Conservation (phyloP, 163 green algal genomes). For the Picocystis sp. region DNA sequence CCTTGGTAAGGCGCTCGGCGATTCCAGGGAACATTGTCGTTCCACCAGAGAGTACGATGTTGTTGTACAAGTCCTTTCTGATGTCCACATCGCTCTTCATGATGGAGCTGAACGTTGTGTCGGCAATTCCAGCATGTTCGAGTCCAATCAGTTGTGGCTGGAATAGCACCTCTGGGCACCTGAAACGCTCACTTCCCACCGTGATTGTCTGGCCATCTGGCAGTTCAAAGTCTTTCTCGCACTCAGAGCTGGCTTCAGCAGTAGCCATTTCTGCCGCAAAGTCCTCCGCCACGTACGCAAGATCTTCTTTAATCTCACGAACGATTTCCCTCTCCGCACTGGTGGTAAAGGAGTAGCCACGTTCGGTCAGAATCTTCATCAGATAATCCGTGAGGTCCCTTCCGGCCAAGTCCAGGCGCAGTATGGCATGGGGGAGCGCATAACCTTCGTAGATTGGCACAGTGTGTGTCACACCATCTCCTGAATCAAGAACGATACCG, state of each 20-base stretch:
- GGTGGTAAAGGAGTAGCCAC: conserved; percentile 8
- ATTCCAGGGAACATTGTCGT: conserved; percentile 86
- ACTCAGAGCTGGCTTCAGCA: conserved; percentile 21
- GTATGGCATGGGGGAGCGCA: conserved; percentile 3
- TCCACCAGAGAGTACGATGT: conserved; percentile 20
- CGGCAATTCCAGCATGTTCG: conserved; percentile 1
- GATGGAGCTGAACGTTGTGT: conserved; percentile 6
- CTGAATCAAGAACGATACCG: conserved; percentile 8
- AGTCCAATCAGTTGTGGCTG: conserved; percentile 5
- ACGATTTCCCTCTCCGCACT: conserved; percentile 5
- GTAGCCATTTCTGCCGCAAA: conserved; percentile 3
- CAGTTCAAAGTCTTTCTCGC: conserved; percentile 6
- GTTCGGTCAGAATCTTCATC: conserved; percentile 8
- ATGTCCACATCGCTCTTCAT: conserved; percentile 11
- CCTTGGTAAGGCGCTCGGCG: conserved; percentile 6
- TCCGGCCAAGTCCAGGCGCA: conserved; percentile 3
- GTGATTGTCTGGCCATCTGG: conserved; percentile 5
- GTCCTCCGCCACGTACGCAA: conserved; percentile 6
- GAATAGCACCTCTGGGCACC: conserved; percentile 6
- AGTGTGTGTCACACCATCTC: conserved; percentile 7
- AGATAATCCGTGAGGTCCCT: conserved; percentile 7
- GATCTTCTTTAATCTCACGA: conserved; percentile 5
- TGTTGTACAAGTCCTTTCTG: conserved; percentile 9
- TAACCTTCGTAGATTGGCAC: conserved; percentile 8
- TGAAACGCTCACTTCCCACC: conserved; percentile 6